These are phyloP conservation scores for Funneliformis mosseae DNA, from an alignment of 192 early-diverging fungal species.

Conservation along the genomic window DNA sequence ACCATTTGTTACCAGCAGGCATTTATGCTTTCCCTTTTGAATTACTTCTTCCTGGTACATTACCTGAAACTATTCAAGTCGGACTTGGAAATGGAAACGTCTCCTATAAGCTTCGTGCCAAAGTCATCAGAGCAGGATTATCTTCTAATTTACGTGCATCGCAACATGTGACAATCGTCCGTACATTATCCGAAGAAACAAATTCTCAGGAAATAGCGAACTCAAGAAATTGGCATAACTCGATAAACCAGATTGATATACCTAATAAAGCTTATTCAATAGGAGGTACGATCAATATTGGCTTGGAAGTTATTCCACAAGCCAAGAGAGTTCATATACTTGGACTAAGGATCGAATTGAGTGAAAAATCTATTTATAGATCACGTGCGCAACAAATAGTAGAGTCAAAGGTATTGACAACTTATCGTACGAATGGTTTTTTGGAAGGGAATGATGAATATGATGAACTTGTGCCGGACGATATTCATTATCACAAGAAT, in stretches of 20 bases:
- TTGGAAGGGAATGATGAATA: neutral
- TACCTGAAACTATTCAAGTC: conserved; percentile 40
- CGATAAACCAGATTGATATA: conserved; percentile 52
- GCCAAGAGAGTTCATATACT: conserved; percentile 35
- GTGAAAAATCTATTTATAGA: conserved; percentile 2
- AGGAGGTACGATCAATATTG: conserved; percentile 47
- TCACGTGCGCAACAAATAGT: neutral
- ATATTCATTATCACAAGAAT: conserved; percentile 9
- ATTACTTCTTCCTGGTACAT: conserved; percentile 39
- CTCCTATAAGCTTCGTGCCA: conserved; percentile 38
- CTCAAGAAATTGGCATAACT: neutral
- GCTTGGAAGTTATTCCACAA: conserved; percentile 51
- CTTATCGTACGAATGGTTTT: neutral
- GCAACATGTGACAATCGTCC: conserved; percentile 48
- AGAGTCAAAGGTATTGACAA: neutral
- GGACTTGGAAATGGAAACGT: conserved; percentile 41
- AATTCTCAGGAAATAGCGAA: conserved; percentile 53
- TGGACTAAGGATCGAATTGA: conserved; percentile 11
- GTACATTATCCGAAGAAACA: conserved; percentile 52
- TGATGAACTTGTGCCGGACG: neutral
- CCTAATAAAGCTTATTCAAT: conserved; percentile 57
- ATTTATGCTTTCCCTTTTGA: conserved; percentile 42
- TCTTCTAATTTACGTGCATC: conserved; percentile 46
- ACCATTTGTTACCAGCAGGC: conserved; percentile 30
- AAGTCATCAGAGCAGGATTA: conserved; percentile 25